Conservation (phyloP, 805 yeast genomes). For the Candida michaelii region DNA sequence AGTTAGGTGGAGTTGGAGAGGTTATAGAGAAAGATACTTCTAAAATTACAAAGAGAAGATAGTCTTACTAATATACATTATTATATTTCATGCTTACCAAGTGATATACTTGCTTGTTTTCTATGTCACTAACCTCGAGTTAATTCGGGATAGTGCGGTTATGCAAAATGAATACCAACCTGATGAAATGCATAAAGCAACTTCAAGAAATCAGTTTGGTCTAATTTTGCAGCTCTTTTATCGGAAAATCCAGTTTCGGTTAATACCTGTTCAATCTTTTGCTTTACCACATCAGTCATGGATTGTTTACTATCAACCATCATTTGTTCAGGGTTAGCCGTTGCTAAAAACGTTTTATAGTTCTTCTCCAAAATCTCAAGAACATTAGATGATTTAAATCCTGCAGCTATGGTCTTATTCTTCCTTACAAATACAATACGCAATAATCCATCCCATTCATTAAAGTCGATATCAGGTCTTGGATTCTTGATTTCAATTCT, state of each 20-base stretch:
- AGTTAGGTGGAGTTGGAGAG: conserved; percentile 86
- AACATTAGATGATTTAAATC: conserved; percentile 81
- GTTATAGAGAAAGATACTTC: conserved; percentile 72
- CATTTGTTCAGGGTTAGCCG: conserved; percentile 46
- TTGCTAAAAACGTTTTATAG: conserved; percentile 72
- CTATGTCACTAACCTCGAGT: too few relatives aligned
- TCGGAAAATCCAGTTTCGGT: conserved; percentile 78
- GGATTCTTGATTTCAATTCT: conserved; percentile 89
- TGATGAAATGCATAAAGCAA: conserved; percentile 91
- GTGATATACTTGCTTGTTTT: too few relatives aligned
- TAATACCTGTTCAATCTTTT: conserved; percentile 71
- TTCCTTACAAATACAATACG: conserved; percentile 91
- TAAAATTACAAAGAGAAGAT: conserved; percentile 55
- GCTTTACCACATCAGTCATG: conserved; percentile 53
- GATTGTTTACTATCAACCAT: conserved; percentile 43
- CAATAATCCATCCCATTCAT: conserved; percentile 96
- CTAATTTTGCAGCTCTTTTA: conserved; percentile 89
- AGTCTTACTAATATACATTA: conserved; percentile 7
- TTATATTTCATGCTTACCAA: too few relatives aligned
- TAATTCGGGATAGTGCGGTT: conserved; percentile 14
- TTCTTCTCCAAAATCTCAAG: conserved; percentile 82
- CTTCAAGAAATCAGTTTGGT: conserved; percentile 88
- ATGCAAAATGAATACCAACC: conserved; percentile 95
- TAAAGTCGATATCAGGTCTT: conserved; percentile 88
- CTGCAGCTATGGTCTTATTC: conserved; percentile 90